These are phyloP conservation scores for Ganoderma meredithae DNA, from an alignment of 1,284 basidiomycete genomes.

Conservation along the genomic window DNA sequence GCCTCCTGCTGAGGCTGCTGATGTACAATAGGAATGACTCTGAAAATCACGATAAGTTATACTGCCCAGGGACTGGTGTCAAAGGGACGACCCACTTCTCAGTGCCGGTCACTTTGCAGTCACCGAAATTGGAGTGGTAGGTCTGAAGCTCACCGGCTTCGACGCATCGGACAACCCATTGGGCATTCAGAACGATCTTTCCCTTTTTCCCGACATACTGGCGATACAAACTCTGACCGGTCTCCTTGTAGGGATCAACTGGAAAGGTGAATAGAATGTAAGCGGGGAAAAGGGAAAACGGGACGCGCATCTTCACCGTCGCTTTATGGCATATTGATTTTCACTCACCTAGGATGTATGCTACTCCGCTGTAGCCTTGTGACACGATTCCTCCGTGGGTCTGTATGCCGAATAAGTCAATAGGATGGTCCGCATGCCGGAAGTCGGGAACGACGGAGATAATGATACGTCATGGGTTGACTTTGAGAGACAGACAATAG, in stretches of 20 bases:
- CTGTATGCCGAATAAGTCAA: conserved; percentile 45
- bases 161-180: conserved; percentile 80
- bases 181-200: conserved; percentile 73
- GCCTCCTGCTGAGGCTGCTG: conserved; percentile 28
- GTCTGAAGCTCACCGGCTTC: conserved; percentile 70
- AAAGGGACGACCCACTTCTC: conserved; percentile 57
- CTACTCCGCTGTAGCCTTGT: conserved; percentile 75
- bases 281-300: conserved; percentile 12
- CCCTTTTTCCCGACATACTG: conserved; percentile 80
- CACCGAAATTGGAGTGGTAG: conserved; percentile 77
- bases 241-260: conserved; percentile 79
- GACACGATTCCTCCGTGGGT: conserved; percentile 77
- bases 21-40: conserved; percentile 30
- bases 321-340: conserved; percentile 14
- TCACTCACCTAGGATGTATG: conserved; percentile 75
- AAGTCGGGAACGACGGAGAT: neutral
- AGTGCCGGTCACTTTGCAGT: conserved; percentile 78
- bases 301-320: neutral
- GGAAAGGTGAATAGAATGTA: conserved; percentile 4
- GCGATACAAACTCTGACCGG: conserved; percentile 81
- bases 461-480: neutral
- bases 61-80: neutral
- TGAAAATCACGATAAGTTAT: conserved; percentile 13
- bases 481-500: neutral
- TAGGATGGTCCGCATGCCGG: neutral